Conservation (phyloP, 306 rosid genomes). For the Psophocarpus tetragonolobus region DNA sequence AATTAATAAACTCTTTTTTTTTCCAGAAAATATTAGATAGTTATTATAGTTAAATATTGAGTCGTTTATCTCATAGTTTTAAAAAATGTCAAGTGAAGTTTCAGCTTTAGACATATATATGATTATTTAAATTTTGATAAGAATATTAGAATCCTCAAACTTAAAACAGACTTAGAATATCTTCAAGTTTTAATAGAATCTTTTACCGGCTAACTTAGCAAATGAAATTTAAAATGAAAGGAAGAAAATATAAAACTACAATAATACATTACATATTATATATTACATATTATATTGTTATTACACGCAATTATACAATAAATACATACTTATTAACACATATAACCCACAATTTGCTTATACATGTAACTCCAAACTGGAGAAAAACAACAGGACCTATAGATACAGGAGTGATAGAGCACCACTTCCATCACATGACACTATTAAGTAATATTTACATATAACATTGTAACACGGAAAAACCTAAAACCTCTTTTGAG, state of each 20-base stretch:
- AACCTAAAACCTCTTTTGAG: too few relatives aligned
- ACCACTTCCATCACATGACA: background rate
- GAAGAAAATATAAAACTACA: background rate
- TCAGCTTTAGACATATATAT: background rate
- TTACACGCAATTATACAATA: background rate
- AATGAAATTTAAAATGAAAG: background rate
- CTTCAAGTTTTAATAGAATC: background rate
- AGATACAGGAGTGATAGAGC: background rate
- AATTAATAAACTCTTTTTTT: background rate
- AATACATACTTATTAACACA: background rate
- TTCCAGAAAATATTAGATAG: background rate
- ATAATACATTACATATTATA: background rate
- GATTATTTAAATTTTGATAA: background rate
- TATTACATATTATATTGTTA: background rate
- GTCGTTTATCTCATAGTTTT: background rate
- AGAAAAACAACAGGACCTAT: background rate
- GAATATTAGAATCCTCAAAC: slow-evolving; percentile 8
- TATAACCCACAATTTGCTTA: background rate
- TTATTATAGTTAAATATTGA: background rate
- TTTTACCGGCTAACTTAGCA: too few relatives aligned
- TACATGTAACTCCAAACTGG: background rate
- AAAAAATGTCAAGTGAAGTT: too few relatives aligned
- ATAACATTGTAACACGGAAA: background rate
- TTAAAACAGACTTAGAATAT: background rate
- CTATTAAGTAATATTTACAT: background rate